phyloP scores from a whole-genome alignment of 805 yeast genomes.

The Monosporozyma unispora region DNA sequence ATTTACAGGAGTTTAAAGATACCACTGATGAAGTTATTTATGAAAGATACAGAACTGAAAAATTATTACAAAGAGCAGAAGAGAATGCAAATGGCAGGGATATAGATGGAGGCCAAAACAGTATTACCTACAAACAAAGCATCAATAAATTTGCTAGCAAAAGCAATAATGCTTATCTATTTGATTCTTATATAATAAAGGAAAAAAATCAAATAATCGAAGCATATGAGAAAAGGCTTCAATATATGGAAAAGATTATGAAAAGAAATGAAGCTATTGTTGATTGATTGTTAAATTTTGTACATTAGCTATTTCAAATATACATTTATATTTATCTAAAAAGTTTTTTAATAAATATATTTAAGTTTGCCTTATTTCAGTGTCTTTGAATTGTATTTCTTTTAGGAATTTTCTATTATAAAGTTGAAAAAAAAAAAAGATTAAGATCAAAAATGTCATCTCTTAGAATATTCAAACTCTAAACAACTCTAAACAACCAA shows the following conservation, averaged over 20 bases:
- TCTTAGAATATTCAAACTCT: background rate
- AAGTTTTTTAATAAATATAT: too few relatives aligned
- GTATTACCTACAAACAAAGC: too few relatives aligned
- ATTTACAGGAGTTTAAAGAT: slow-evolving; percentile 75
- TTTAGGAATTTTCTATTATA: background rate
- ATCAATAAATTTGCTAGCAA: background rate
- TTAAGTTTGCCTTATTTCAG: background rate
- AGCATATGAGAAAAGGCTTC: slow-evolving; percentile 18
- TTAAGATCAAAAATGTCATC: background rate
- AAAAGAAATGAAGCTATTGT: background rate
- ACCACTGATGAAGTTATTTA: slow-evolving; percentile 66
- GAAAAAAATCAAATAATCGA: slow-evolving; percentile 20
- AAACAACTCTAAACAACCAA: background rate
- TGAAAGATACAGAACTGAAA: slow-evolving; percentile 70
- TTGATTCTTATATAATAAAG: background rate
- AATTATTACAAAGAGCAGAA: slow-evolving; percentile 34
- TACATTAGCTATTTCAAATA: too few relatives aligned
- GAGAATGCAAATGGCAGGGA: background rate
- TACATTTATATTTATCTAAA: background rate
- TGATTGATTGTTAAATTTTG: background rate
- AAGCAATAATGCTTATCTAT: background rate
- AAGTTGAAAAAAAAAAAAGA: background rate
- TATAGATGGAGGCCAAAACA: too few relatives aligned
- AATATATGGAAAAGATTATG: slow-evolving; percentile 12
- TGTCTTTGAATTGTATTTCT: too few relatives aligned